Percentiles rank a stretch among this genome's conserved stretches.
phyloP scores from a whole-genome alignment of 129 eudicot species.

The Glebionis coronaria region DNA sequence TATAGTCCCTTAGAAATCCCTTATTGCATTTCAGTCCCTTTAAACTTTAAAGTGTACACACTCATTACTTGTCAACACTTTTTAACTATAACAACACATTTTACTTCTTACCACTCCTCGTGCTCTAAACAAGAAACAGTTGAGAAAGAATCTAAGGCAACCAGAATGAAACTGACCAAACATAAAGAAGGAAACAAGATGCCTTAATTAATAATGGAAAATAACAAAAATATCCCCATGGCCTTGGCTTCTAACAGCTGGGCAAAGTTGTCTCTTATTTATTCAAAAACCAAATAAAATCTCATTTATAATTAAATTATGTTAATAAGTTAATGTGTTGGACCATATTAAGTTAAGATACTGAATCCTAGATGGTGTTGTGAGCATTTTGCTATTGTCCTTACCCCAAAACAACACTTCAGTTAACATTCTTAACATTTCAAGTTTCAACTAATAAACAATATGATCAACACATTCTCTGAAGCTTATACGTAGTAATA shows the following conservation, averaged over 20 bases:
- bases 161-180: slow-evolving; percentile 45
- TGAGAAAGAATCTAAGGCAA: slow-evolving; percentile 31
- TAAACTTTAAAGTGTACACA: neutral
- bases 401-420: slow-evolving; percentile 9
- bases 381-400: slow-evolving; percentile 10
- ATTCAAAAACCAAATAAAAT: slow-evolving; percentile 11
- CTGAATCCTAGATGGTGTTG: slow-evolving; percentile 24
- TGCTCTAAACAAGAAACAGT: slow-evolving; percentile 20
- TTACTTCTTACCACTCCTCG: too few relatives aligned
- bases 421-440: neutral
- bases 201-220: slow-evolving; percentile 34
- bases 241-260: slow-evolving; percentile 41
- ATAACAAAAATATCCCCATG: slow-evolving; percentile 44
- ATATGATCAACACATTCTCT: too few relatives aligned
- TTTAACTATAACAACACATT: too few relatives aligned
- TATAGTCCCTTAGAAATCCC: slow-evolving; percentile 12
- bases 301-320: slow-evolving; percentile 10
- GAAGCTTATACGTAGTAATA: too few relatives aligned
- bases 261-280: slow-evolving; percentile 49
- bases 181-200: slow-evolving; percentile 41
- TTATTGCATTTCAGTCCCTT: neutral
- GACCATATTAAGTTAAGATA: slow-evolving; percentile 33
- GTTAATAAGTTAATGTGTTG: neutral
- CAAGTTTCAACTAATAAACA: neutral
- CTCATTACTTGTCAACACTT: too few relatives aligned